Percentiles rank a stretch among this genome's conserved stretches.
phyloP scores from a whole-genome alignment of 2,329 filamentous ascomycete genomes.

The Orbilia oligospora region DNA sequence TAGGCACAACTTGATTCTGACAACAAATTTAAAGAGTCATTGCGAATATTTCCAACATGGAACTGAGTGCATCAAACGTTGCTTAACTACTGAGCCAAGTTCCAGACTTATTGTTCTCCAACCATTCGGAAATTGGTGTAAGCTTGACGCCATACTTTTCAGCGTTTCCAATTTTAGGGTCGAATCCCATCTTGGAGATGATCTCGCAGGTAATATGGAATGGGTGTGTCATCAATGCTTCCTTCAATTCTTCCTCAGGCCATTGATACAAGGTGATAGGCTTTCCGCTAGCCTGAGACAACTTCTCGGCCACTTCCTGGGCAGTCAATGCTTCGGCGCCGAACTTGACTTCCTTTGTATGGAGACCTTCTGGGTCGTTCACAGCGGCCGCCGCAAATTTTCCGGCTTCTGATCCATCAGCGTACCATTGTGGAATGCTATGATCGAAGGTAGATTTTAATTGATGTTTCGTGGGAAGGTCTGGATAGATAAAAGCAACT shows the following conservation, averaged over 20 bases:
- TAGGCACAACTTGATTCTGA: not conserved
- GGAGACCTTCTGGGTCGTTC: slow-evolving; percentile 25
- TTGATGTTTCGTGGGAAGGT: slow-evolving; percentile 20
- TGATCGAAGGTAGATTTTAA: slow-evolving; percentile 26
- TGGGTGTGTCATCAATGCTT: slow-evolving; percentile 12
- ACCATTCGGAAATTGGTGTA: slow-evolving; percentile 28
- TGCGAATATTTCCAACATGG: too few species aligned
- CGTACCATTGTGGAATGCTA: slow-evolving; percentile 35
- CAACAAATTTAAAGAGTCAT: not conserved
- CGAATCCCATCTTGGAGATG: slow-evolving; percentile 40
- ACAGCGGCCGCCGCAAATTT: slow-evolving; percentile 25
- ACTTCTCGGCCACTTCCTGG: slow-evolving; percentile 11
- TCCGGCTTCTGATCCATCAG: slow-evolving; percentile 11
- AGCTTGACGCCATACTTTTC: slow-evolving; percentile 28
- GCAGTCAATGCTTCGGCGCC: slow-evolving; percentile 11
- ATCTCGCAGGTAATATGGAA: slow-evolving; percentile 20
- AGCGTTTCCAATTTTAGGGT: slow-evolving; percentile 13
- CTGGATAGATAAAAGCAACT: slow-evolving; percentile 27
- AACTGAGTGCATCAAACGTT: not conserved
- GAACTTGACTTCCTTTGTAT: slow-evolving; percentile 35
- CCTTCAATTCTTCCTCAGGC: slow-evolving; percentile 31
- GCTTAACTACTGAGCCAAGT: slow-evolving; percentile 32
- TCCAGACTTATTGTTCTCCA: slow-evolving; percentile 30
- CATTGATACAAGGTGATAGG: slow-evolving; percentile 27
- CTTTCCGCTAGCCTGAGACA: slow-evolving; percentile 19